Conservation (phyloP, 2,329 filamentous ascomycete species). For the Colletotrichum spinosum region DNA sequence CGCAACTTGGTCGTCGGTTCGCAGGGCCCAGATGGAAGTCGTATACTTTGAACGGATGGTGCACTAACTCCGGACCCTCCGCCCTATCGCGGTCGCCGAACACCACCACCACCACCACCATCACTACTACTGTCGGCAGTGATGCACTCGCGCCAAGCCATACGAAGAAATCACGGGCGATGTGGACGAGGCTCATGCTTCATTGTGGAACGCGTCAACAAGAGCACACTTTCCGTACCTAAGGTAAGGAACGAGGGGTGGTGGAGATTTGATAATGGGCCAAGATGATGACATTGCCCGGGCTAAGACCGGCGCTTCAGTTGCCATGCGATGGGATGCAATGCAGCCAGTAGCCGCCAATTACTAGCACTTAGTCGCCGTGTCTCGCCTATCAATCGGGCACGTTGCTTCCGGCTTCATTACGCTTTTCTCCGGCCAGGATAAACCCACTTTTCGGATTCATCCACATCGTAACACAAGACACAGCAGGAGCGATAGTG, state of each 20-base stretch:
- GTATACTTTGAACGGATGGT: too few relatives aligned
- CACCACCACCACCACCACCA: neutral
- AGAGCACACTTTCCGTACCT: slow-evolving; percentile 7
- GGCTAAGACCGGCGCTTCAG: slow-evolving; percentile 17
- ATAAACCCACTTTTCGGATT: slow-evolving; percentile 30
- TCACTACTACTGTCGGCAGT: neutral
- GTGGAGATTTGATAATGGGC: slow-evolving; percentile 16
- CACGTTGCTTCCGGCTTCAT: slow-evolving; percentile 1
- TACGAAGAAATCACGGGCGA: neutral
- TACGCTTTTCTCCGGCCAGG: slow-evolving; percentile 30
- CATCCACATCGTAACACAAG: slow-evolving; percentile 22
- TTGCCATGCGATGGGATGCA: neutral
- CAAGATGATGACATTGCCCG: slow-evolving; percentile 8
- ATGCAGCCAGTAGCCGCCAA: neutral
- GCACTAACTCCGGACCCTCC: neutral
- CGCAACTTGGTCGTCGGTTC: too few relatives aligned
- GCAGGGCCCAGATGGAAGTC: too few relatives aligned
- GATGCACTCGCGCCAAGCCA: slow-evolving; percentile 13
- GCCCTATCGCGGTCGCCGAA: neutral
- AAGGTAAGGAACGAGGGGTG: slow-evolving; percentile 11
- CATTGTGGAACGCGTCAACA: slow-evolving; percentile 2
- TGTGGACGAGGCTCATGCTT: slow-evolving; percentile 15
- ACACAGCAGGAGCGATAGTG: neutral
- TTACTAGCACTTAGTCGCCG: slow-evolving; percentile 6
- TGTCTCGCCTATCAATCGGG: slow-evolving; percentile 16